Evolutionary conservation across 2,329 filamentous ascomycete genomes (phyloP).

Genomic region (Epicoccum sorghinum): DNA sequence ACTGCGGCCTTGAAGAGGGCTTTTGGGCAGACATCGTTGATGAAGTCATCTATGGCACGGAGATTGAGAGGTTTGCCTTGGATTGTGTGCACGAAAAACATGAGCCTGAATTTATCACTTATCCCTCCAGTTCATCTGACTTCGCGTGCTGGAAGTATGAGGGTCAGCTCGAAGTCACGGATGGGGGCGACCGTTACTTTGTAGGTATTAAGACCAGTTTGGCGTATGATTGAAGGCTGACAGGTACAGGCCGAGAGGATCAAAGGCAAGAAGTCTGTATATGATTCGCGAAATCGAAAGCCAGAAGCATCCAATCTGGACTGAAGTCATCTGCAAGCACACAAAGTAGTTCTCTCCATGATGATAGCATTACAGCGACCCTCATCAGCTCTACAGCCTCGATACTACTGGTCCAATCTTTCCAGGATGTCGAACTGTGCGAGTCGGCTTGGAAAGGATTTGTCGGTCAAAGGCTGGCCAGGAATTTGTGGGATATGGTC

Average conservation of each 20-base stretch:
- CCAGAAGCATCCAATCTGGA: background rate
- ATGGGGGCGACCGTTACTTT: slow-evolving; percentile 22
- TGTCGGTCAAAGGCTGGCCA: no score
- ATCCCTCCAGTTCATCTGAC: background rate
- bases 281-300: background rate
- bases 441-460: no score
- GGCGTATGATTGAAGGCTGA: background rate
- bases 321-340: no score
- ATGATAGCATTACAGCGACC: no score
- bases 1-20: slow-evolving; percentile 25
- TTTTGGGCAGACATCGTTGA: slow-evolving; percentile 36
- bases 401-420: no score
- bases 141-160: slow-evolving; percentile 19
- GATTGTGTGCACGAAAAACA: slow-evolving; percentile 28
- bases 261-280: slow-evolving; percentile 3
- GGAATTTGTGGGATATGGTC: no score
- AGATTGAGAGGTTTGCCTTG: slow-evolving; percentile 25
- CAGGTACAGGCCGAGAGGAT: background rate
- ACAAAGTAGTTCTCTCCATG: no score
- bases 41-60: slow-evolving; percentile 28
- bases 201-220: slow-evolving; percentile 5
- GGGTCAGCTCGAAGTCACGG: slow-evolving; percentile 9
- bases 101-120: background rate
- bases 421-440: no score
- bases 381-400: no score